Percentiles rank a stretch among this genome's conserved stretches.
Conservation (phyloP, 768 basidiomycete species). For the Kwoniella newhampshirensis region DNA sequence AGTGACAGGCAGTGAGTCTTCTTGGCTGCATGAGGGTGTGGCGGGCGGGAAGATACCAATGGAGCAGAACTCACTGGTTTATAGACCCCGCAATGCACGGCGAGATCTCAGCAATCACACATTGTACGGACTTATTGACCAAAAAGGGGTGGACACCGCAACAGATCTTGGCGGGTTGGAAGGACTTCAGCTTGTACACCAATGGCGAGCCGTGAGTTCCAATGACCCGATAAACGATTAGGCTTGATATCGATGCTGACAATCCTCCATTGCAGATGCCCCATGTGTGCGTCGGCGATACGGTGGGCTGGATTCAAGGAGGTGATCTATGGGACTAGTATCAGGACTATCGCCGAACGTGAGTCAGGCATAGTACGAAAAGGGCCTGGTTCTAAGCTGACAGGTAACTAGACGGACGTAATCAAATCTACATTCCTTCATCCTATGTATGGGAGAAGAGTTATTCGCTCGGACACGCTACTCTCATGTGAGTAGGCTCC, state of each 20-base stretch:
- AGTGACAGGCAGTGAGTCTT: slow-evolving; percentile 33
- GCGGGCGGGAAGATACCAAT: too few species aligned
- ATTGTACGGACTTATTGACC: slow-evolving; percentile 39
- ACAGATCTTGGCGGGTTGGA: slow-evolving; percentile 40
- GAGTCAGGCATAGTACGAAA: neutral
- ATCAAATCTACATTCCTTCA: slow-evolving; percentile 48
- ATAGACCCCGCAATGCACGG: slow-evolving; percentile 43
- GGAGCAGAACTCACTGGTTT: neutral
- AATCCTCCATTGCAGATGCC: slow-evolving; percentile 8
- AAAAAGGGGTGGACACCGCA: slow-evolving; percentile 26
- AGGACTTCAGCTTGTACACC: slow-evolving; percentile 38
- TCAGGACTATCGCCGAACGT: slow-evolving; percentile 39
- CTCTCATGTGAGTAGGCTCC: slow-evolving; percentile 20
- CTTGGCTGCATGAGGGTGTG: neutral
- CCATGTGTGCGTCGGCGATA: slow-evolving; percentile 38
- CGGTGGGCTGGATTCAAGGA: slow-evolving; percentile 46
- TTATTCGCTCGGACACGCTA: slow-evolving; percentile 35
- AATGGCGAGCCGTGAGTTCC: slow-evolving; percentile 44
- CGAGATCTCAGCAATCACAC: slow-evolving; percentile 39
- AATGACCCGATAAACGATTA: neutral
- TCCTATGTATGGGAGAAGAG: slow-evolving; percentile 37
- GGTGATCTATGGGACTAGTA: slow-evolving; percentile 40
- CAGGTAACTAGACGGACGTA: slow-evolving; percentile 25
- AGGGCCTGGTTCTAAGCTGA: neutral
- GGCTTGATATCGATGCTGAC: too few species aligned